A percentile compares a stretch with the other conserved stretches of the same genome.
Conservation (phyloP, 345 rosid species). For the Citrus australasica region DNA sequence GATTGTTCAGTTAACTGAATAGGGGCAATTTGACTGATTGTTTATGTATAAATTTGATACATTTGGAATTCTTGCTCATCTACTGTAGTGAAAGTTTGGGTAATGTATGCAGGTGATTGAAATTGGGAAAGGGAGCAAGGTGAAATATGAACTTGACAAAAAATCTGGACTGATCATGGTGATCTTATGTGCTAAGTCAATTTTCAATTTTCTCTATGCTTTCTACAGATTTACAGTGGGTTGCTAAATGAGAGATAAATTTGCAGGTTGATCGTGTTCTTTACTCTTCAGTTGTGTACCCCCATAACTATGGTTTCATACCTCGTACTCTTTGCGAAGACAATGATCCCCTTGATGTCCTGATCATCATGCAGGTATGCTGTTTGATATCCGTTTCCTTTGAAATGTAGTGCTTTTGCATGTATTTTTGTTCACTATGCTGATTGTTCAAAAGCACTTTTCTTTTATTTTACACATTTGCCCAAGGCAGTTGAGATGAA, state of each 20-base stretch:
- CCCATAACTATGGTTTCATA: slow-evolving; percentile 98
- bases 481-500: background rate
- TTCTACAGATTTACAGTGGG: slow-evolving; percentile 2
- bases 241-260: slow-evolving; percentile 20
- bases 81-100: background rate
- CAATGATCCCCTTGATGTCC: slow-evolving; percentile 93
- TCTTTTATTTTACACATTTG: background rate
- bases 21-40: background rate
- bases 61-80: background rate
- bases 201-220: slow-evolving; percentile 4
- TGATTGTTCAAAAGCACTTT: background rate
- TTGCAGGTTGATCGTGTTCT: slow-evolving; percentile 85
- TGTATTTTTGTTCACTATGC: background rate
- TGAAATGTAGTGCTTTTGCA: background rate
- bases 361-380: slow-evolving; percentile 93
- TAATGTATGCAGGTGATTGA: slow-evolving; percentile 70
- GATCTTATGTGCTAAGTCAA: background rate
- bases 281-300: slow-evolving; percentile 96
- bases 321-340: slow-evolving; percentile 99
- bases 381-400: background rate
- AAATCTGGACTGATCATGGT: slow-evolving; percentile 95
- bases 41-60: background rate
- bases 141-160: slow-evolving; percentile 98
- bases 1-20: background rate
- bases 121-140: slow-evolving; percentile 95